Evolutionary conservation across 768 basidiomycete genomes (phyloP).

Genomic region (Phanerochaete carnosa): DNA sequence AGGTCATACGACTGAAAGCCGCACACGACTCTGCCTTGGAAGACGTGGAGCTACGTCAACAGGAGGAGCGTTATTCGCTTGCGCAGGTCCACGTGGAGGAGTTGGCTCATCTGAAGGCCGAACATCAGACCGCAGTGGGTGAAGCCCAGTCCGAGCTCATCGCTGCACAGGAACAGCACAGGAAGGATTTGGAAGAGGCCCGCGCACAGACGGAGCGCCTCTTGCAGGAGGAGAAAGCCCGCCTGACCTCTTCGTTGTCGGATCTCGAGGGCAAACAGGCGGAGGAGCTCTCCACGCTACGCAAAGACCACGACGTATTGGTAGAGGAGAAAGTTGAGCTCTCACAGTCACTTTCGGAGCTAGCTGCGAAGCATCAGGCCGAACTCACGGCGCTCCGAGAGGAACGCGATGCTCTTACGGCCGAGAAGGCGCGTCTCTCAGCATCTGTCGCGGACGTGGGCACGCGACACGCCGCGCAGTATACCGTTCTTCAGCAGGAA

Average conservation of each 20-base stretch:
- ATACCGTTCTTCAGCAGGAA: conserved; percentile 35
- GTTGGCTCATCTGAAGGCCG: conserved; percentile 30
- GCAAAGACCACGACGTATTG: conserved; percentile 34
- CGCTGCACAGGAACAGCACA: conserved; percentile 28
- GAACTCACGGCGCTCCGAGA: conserved; percentile 35
- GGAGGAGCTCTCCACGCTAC: conserved; percentile 42
- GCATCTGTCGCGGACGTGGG: conserved; percentile 43
- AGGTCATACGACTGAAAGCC: conserved; percentile 45
- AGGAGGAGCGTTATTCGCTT: conserved; percentile 15
- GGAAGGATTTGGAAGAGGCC: conserved; percentile 31
- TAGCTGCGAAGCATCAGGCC: conserved; percentile 16
- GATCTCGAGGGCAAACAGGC: conserved; percentile 48
- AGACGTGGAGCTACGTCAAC: neutral
- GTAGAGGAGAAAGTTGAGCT: conserved; percentile 29
- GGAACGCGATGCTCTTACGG: conserved; percentile 40
- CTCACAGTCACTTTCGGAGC: conserved; percentile 2
- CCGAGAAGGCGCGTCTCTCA: conserved; percentile 39
- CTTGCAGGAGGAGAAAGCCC: conserved; percentile 37
- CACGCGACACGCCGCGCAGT: conserved; percentile 44
- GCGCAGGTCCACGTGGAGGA: conserved; percentile 40
- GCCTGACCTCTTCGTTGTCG: conserved; percentile 34
- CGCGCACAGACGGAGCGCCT: conserved; percentile 35
- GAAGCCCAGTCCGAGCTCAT: conserved; percentile 26
- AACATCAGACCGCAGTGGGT: conserved; percentile 40
- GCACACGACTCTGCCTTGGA: conserved; percentile 42